Evolutionary conservation across 1,284 basidiomycete species (phyloP).

Genomic region (Tetrapyrgos nigripes): DNA sequence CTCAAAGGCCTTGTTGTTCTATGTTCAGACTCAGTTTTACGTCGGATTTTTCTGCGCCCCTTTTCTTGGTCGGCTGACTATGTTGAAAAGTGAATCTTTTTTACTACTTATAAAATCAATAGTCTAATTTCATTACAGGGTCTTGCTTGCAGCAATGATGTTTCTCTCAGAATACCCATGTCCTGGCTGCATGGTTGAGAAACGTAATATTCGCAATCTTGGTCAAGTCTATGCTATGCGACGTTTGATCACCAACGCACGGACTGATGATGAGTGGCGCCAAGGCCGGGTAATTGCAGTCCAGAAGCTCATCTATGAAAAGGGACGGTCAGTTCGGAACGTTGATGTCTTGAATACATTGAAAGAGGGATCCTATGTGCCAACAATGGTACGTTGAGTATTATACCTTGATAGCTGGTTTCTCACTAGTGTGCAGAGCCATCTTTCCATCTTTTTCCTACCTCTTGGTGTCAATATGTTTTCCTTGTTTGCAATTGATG

Average conservation of each 20-base stretch:
- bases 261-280: constrained; percentile 14
- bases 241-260: not conserved
- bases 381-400: constrained; percentile 4
- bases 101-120: not conserved
- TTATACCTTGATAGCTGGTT: not conserved
- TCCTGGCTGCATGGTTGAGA: constrained; percentile 30
- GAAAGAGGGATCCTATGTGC: constrained; percentile 19
- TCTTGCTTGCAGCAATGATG: constrained; percentile 33
- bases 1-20: too few relatives aligned
- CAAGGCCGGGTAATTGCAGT: constrained; percentile 6
- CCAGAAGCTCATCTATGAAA: constrained; percentile 19
- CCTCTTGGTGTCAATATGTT: constrained; percentile 23
- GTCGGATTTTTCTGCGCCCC: constrained; percentile 24
- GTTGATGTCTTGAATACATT: constrained; percentile 15
- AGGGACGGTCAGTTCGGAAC: constrained; percentile 16
- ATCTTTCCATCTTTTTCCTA: constrained; percentile 10
- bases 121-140: constrained; percentile 23
- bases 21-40: constrained; percentile 25
- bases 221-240: too few relatives aligned
- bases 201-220: constrained; percentile 13
- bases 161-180: too few relatives aligned
- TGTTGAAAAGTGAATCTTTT: constrained; percentile 29
- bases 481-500: constrained; percentile 14
- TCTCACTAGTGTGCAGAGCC: constrained; percentile 4
- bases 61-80: too few relatives aligned